phyloP scores from a whole-genome alignment of 2,329 filamentous ascomycete species.

The Alternaria sp. region DNA sequence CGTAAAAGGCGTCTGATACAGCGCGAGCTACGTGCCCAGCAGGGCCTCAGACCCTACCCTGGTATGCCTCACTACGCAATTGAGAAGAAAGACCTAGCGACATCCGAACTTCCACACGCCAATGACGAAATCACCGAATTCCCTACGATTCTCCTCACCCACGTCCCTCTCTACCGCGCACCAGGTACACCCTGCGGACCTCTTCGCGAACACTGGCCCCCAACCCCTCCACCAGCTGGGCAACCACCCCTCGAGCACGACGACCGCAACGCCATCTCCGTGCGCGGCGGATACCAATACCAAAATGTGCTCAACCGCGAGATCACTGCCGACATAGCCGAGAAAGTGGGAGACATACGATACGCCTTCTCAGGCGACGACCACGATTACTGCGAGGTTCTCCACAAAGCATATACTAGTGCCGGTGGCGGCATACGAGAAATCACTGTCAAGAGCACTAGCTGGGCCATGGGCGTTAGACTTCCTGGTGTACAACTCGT shows the following conservation, averaged over 20 bases:
- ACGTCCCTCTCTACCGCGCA: conserved; percentile 86
- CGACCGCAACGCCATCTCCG: conserved; percentile 77
- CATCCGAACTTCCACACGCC: conserved; percentile 40
- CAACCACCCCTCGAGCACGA: conserved; percentile 67
- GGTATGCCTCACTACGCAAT: conserved; percentile 68
- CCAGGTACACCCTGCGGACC: conserved; percentile 88
- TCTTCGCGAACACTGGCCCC: conserved; percentile 82
- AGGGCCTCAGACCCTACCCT: conserved; percentile 66
- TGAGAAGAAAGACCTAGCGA: conserved; percentile 58
- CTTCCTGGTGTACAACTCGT: conserved; percentile 87
- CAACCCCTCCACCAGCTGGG: conserved; percentile 67
- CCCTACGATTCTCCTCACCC: conserved; percentile 87
- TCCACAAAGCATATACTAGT: conserved; percentile 72
- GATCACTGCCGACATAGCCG: conserved; percentile 78
- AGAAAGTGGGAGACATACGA: conserved; percentile 79
- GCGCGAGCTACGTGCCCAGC: conserved; percentile 71
- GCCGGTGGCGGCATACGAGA: conserved; percentile 70
- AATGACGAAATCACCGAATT: conserved; percentile 67
- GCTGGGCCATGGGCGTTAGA: conserved; percentile 94
- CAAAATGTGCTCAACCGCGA: conserved; percentile 87
- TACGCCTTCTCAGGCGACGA: conserved; percentile 96
- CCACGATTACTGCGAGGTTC: conserved; percentile 95
- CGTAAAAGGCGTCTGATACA: conserved; percentile 73
- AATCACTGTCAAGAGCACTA: conserved; percentile 94
- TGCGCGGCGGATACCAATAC: conserved; percentile 88